These are phyloP conservation scores for Teratosphaeria nubilosa DNA, from an alignment of 2,329 filamentous ascomycete genomes.

Conservation along the genomic window DNA sequence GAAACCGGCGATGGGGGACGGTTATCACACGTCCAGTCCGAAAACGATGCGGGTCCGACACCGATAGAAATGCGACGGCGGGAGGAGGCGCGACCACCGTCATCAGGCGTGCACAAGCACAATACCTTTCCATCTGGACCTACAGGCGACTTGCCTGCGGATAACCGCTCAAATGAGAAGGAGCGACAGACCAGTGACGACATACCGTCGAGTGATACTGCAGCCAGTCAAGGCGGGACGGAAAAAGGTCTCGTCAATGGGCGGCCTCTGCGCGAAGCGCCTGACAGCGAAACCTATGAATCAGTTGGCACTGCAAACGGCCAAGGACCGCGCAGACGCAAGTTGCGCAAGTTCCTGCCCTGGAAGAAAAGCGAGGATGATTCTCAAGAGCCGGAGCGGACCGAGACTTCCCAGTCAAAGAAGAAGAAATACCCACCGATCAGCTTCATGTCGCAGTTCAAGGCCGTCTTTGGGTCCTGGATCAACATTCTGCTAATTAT, in stretches of 20 bases:
- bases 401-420: constrained; percentile 16
- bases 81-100: constrained; percentile 1
- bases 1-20: constrained; percentile 11
- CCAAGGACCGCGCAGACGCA: constrained; percentile 9
- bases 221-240: background rate
- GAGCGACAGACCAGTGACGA: constrained; percentile 2
- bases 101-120: constrained; percentile 8
- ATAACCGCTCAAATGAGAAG: background rate
- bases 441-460: constrained; percentile 44
- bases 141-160: constrained; percentile 1
- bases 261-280: background rate
- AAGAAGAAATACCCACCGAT: constrained; percentile 18
- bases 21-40: constrained; percentile 8
- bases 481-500: constrained; percentile 74
- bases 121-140: constrained; percentile 13
- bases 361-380: constrained; percentile 13
- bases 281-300: background rate
- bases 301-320: constrained; percentile 3
- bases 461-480: constrained; percentile 71
- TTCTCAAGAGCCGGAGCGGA: constrained; percentile 8
- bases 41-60: constrained; percentile 11
- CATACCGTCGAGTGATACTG: constrained; percentile 3
- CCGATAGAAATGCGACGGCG: constrained; percentile 8
- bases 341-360: constrained; percentile 16
- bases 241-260: background rate